phyloP scores from a whole-genome alignment of 1,139 yeast species.

The Candida tetrigidarum region DNA sequence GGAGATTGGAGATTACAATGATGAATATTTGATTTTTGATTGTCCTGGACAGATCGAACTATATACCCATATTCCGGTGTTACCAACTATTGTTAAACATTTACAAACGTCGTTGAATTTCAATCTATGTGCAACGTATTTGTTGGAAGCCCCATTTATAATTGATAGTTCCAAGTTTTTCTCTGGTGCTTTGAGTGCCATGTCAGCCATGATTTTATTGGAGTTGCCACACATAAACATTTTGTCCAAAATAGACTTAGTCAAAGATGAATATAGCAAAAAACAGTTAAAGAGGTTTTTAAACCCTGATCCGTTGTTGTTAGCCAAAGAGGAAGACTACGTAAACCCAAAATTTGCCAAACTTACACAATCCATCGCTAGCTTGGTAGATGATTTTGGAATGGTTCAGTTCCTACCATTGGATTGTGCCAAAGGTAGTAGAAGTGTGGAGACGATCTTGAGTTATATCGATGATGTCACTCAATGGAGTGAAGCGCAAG shows the following conservation, averaged over 20 bases:
- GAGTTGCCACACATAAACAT: slow-evolving; percentile 96
- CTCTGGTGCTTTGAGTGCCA: slow-evolving; percentile 94
- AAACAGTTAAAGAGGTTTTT: slow-evolving; percentile 81
- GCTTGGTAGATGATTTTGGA: slow-evolving; percentile 93
- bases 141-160: slow-evolving; percentile 93
- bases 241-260: slow-evolving; percentile 81
- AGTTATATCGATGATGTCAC: slow-evolving; percentile 96
- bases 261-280: slow-evolving; percentile 73
- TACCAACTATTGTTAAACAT: slow-evolving; percentile 88
- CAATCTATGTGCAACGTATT: slow-evolving; percentile 88
- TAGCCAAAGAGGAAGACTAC: slow-evolving; percentile 44
- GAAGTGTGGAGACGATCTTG: slow-evolving; percentile 78
- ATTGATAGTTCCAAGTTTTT: slow-evolving; percentile 90
- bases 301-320: slow-evolving; percentile 87
- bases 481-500: slow-evolving; percentile 97
- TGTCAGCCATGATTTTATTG: slow-evolving; percentile 96
- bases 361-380: slow-evolving; percentile 82
- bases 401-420: slow-evolving; percentile 97
- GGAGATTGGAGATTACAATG: slow-evolving; percentile 91
- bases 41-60: slow-evolving; percentile 99
- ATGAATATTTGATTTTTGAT: slow-evolving; percentile 92
- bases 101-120: slow-evolving; percentile 78
- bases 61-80: slow-evolving; percentile 91
- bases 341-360: slow-evolving; percentile 75
- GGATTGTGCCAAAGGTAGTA: slow-evolving; percentile 77